Evolutionary conservation across 345 rosid species (phyloP).

Genomic region (Salix suchowensis): DNA sequence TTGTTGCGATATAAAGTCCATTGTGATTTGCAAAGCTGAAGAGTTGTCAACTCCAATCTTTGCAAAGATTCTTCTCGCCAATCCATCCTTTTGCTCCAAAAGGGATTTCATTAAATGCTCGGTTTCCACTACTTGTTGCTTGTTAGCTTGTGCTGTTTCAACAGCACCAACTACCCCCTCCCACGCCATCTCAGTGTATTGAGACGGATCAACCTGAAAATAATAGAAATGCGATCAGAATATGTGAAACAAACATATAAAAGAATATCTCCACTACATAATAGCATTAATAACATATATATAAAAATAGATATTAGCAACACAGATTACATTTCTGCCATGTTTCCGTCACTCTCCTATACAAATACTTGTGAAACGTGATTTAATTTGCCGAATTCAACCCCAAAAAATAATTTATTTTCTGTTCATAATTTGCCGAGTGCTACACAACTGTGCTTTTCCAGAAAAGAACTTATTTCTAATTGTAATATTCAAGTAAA

Average conservation of each 20-base stretch:
- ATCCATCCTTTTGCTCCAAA: constrained; percentile 82
- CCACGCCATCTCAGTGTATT: constrained; percentile 89
- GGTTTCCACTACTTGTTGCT: constrained; percentile 71
- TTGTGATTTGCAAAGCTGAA: constrained; percentile 60
- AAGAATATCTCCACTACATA: too few relatives aligned
- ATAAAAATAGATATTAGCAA: neutral
- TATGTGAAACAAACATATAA: neutral
- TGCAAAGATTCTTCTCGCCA: constrained; percentile 71
- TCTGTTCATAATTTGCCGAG: too few relatives aligned
- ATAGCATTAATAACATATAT: neutral
- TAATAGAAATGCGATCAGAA: neutral
- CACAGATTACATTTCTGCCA: neutral
- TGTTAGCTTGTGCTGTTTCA: constrained; percentile 57
- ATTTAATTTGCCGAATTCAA: neutral
- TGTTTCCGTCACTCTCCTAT: neutral
- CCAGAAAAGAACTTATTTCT: too few relatives aligned
- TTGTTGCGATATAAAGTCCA: constrained; percentile 60
- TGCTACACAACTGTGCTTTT: too few relatives aligned
- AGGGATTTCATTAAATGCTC: constrained; percentile 95
- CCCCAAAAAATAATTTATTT: neutral
- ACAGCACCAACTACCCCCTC: constrained; percentile 67
- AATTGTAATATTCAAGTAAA: too few relatives aligned
- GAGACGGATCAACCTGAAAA: constrained; percentile 48
- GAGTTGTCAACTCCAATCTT: constrained; percentile 73
- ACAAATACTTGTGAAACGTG: neutral